Base-by-base conservation (phyloP, 2,329 filamentous ascomycete genomes). In the Podosphaera fusca region DNA sequence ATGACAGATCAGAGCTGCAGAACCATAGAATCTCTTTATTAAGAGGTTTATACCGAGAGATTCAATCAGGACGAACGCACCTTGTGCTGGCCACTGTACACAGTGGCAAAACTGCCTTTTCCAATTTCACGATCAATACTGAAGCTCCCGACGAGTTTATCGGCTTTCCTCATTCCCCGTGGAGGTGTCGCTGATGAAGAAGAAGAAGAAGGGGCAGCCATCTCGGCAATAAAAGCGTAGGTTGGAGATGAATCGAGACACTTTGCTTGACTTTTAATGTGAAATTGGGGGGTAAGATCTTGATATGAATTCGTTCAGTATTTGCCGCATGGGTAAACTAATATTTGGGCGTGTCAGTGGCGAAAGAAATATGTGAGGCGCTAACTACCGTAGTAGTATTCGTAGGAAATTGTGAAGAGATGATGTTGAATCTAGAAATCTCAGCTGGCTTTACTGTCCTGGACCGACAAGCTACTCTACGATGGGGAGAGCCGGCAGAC, bases 91-190 rank as follows among this genome's bases (percentile, higher is more conserved):
- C 86, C 88, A 68, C 85, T 80, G 69, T 92, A 96, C 63, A 98
- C 92, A 63, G 88, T 88, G 62, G 92, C 92, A 74, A 96, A 98
- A 73, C 92, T 96, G 61, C 92, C 92, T 72, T 92, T 92, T 61
- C 92, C 92, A 68, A 96, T 95, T 72, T 95, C 87, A 64, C 85
- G 82, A 64, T 88, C 80, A 66, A 90, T 82, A 65, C 79, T 78
- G 70, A 94, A 95, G 10, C 62, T 62, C 66, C 84, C 81, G 63
- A 88, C 87, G 65, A 92, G 69, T 64, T 69, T 70, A 57, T 72
- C 70, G 12, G 42, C 12, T 38, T 38, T 38, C 35, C 35, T 38
- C 62, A 65, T 64, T 60, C 66, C 63, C 64, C 67, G 69, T 62
- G 66, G 62, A 54, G 69, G 68, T 56, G 69, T 66, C 55, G 67